Conservation (phyloP, 2,329 filamentous ascomycete species). For the Talaromyces islandicus region DNA sequence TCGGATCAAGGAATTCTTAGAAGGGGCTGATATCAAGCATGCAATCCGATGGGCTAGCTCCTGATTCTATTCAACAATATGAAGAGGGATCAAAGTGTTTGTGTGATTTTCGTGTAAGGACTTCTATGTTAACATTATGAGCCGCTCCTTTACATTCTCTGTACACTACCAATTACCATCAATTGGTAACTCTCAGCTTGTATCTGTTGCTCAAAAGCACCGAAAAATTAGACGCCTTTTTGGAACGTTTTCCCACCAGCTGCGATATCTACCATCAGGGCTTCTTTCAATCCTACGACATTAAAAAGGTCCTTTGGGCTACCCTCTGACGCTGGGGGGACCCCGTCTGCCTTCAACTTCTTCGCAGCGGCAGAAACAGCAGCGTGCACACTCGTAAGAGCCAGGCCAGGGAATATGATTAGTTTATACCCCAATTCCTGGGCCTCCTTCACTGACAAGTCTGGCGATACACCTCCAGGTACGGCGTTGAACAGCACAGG, state of each 20-base stretch:
- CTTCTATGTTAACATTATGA: background rate
- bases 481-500: constrained; percentile 32
- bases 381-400: constrained; percentile 19
- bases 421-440: constrained; percentile 26
- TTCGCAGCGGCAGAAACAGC: constrained; percentile 18
- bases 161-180: background rate
- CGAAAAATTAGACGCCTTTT: constrained; percentile 6
- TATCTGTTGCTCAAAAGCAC: background rate
- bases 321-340: constrained; percentile 9
- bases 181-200: background rate
- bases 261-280: constrained; percentile 22
- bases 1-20: constrained; percentile 17
- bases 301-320: constrained; percentile 24
- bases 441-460: constrained; percentile 23
- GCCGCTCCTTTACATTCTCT: no score
- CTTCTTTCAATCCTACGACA: constrained; percentile 23
- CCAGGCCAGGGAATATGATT: constrained; percentile 27
- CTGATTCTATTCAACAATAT: background rate
- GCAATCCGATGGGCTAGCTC: background rate
- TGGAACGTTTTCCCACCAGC: constrained; percentile 19
- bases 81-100: background rate
- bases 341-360: constrained; percentile 22
- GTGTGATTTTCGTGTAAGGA: background rate
- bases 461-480: constrained; percentile 24
- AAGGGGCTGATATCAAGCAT: constrained; percentile 24